A percentile compares a stretch with the other conserved stretches of the same genome.
phyloP scores from a whole-genome alignment of 148 eudicot species.

The Pouteria glomerata region DNA sequence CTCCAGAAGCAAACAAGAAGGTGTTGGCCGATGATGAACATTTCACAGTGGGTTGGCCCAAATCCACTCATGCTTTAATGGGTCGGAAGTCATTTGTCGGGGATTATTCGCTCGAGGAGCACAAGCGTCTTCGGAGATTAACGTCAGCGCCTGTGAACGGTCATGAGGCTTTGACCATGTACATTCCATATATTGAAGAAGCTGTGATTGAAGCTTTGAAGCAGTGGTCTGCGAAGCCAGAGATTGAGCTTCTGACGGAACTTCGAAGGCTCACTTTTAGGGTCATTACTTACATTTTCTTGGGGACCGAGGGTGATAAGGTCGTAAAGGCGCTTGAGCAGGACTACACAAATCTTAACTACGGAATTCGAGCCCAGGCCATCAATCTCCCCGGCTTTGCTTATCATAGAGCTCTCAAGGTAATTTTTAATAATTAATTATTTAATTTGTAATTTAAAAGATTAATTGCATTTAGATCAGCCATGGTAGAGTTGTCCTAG shows the following conservation, averaged over 20 bases:
- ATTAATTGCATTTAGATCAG: no score
- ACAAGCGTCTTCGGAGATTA: constrained; percentile 65
- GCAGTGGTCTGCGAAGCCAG: constrained; percentile 65
- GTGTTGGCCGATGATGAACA: constrained; percentile 77
- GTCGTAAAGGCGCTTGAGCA: constrained; percentile 61
- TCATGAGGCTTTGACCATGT: constrained; percentile 63
- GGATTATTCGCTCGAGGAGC: constrained; percentile 69
- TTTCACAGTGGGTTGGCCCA: constrained; percentile 91
- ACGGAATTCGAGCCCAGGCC: constrained; percentile 79
- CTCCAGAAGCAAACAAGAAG: constrained; percentile 56
- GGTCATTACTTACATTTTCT: constrained; percentile 69
- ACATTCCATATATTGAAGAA: constrained; percentile 62
- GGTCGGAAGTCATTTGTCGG: constrained; percentile 73
- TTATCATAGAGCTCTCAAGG: constrained; percentile 74
- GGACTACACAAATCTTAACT: constrained; percentile 59
- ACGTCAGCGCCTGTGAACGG: constrained; percentile 89
- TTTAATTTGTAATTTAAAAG: no score
- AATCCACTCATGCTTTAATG: constrained; percentile 51
- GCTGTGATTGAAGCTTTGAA: constrained; percentile 42
- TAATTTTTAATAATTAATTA: no score
- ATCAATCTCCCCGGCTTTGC: constrained; percentile 86
- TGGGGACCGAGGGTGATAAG: constrained; percentile 66
- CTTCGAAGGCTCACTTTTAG: constrained; percentile 64
- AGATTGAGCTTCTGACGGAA: constrained; percentile 65
- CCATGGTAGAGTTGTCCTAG: no score